Percentiles rank a stretch among this genome's conserved stretches.
Conservation (phyloP, 306 rosid species). For the Castanospermum australe region DNA sequence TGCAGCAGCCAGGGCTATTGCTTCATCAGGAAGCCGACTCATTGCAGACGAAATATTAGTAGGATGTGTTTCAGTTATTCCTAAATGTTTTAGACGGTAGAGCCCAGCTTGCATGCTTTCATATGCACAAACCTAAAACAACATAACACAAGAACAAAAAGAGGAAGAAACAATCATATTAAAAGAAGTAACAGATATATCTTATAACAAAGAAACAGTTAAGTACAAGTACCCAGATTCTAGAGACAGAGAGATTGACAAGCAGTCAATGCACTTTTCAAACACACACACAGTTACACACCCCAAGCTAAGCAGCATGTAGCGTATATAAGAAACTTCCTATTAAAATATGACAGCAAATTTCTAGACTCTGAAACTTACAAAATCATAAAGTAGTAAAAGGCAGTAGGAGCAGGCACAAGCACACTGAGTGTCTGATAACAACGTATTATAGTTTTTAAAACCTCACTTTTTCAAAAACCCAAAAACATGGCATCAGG, state of each 20-base stretch:
- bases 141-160: conserved; percentile 1
- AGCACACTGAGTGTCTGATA: not conserved
- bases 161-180: conserved; percentile 1
- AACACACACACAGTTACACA: not conserved
- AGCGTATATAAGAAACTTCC: not conserved
- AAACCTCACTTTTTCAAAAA: conserved; percentile 1
- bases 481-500: not conserved
- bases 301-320: conserved; percentile 7
- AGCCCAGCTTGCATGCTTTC: conserved; percentile 99
- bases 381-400: not conserved
- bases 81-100: conserved; percentile 91
- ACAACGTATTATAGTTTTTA: not conserved
- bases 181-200: not conserved
- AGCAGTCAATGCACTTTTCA: not conserved
- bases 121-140: conserved; percentile 79
- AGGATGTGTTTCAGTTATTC: conserved; percentile 82
- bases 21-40: conserved; percentile 96
- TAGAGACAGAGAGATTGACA: not conserved
- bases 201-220: not conserved
- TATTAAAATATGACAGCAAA: not conserved
- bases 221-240: not conserved
- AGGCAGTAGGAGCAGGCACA: not conserved
- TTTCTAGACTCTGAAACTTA: conserved; percentile 10
- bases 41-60: conserved; percentile 84
- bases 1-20: conserved; percentile 95